Evolutionary conservation across 495 filamentous ascomycete species (phyloP), one percentile per base, ranked within the genome.

Genomic region (Cladorrhinum samala): DNA sequence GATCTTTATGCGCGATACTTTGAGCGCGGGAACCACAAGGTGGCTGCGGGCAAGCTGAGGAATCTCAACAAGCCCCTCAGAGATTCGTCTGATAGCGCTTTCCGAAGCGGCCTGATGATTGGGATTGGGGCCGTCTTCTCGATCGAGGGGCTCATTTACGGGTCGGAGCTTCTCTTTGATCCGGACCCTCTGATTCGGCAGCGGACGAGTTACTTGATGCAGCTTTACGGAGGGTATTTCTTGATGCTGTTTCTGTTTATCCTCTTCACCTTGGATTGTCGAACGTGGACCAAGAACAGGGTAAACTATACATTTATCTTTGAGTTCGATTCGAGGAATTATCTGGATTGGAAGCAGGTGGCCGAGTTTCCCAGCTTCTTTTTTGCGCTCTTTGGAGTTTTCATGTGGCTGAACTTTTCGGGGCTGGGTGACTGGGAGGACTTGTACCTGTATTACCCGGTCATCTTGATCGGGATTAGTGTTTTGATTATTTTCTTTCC

Each of bases 271-370:
- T 44, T 96, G 27, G 86, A 87, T 60, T 92, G 89, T 63, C 79
- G 83, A 49, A 71, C 95, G 44, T 97, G 90, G 89, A 80, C 83
- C 2, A 72, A 69, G 39, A 81, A 85, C 55, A 92, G 89, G 67
- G 89, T 98, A 62, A 98, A 98, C 63, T 95, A 96, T 67, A 78
- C 83, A 25, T 98, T 98, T 70, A 87, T 97, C 61, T 97, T 98
- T 64, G 93, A 98, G 68, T 94, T 93, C 62, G 90, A 96, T 72
- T 82, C 83, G 41, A 79, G 91, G 58, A 80, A 93, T 70, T 79
- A 83, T 43, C 70, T 97, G 36, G 87, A 96, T 63, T 96, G 91
- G 87, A 84, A 87, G 63, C 85, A 96, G 62, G 75, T 96, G 38
- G 74, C 84, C n/a, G 87, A 90, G 78, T 78, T 96, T 44, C 88